Base-by-base conservation (phyloP, 2,329 filamentous ascomycete species). In the Pestalotiopsis sp. region DNA sequence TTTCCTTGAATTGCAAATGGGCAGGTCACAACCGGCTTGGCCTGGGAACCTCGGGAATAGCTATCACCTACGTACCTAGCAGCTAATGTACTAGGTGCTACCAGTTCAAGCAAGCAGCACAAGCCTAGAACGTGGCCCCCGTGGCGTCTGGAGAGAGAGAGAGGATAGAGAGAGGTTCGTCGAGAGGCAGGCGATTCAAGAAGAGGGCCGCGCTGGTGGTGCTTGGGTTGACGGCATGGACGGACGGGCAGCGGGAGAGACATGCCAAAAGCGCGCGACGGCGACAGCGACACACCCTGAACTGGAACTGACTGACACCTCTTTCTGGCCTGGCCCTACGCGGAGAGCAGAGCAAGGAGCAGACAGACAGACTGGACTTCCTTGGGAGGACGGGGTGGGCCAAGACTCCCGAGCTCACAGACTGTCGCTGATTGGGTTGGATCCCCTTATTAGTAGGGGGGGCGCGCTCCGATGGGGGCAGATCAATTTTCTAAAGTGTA, bases 41-140 rank as follows among this genome's bases (percentile, higher is more conserved):
- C 49, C 62, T 63, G 66, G 57, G 57, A 25, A 66, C 56, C 64
- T 67, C 66, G 66, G 66, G 66, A 63, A 39, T 58, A 59, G 57
- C 65, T 66, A 58, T 11, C 11, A 25, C 20, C 38, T 27, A 36
- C 31, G 31, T 36, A 36, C 31, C 31, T 9, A 36, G 31, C 31
- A 36, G 31, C 31, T 36, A 9, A 36, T 36, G 31, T 36, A 52
- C 17, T 52, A 52, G 45, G 17, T 52, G 45, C 45, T 52, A 20
- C 45, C 45, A n/a, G 17, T 52, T 36, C 31, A 36, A 36, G 31
- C 45, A n/a, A 52, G 45, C 20, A 52, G 45, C 20, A 17, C 45
- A 52, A 52, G 45, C 45, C 45, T 52, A 52, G 45, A 52, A 52
- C 45, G 45, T 52, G 20, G 45, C 45, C 45, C 31, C 45, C 45